Percentiles rank a stretch among this genome's conserved stretches.
Evolutionary conservation across 345 rosid genomes (phyloP).

Genomic region (Populus pruinosa): DNA sequence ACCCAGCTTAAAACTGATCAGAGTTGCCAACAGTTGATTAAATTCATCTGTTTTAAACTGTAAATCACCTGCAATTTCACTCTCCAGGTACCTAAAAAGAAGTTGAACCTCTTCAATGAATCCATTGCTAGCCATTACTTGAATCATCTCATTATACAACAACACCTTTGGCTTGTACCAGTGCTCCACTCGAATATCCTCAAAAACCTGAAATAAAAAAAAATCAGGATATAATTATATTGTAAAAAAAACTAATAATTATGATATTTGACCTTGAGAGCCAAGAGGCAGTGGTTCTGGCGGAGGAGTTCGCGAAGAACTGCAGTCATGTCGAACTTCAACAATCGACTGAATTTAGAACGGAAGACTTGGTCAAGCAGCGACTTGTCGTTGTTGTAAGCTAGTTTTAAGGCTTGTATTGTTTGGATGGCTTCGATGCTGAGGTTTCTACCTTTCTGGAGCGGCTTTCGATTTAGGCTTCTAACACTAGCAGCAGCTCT

Average conservation of each 20-base stretch:
- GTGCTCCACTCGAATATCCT: conserved; percentile 58
- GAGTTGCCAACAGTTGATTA: conserved; percentile 44
- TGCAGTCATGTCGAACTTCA: conserved; percentile 78
- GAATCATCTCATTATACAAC: conserved; percentile 52
- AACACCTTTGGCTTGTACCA: conserved; percentile 73
- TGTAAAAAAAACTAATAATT: not conserved
- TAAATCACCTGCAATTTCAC: conserved; percentile 34
- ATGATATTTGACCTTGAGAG: conserved; percentile 45
- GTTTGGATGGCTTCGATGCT: conserved; percentile 84
- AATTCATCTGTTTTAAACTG: conserved; percentile 52
- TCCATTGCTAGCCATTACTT: conserved; percentile 47
- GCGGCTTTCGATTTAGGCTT: conserved; percentile 51
- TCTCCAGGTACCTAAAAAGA: conserved; percentile 41
- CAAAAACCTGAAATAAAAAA: conserved; percentile 46
- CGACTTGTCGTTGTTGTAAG: conserved; percentile 12
- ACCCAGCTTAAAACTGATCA: conserved; percentile 38
- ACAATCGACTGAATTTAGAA: conserved; percentile 56
- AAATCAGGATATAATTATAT: not conserved
- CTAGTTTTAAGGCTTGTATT: conserved; percentile 72
- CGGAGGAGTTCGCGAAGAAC: conserved; percentile 79
- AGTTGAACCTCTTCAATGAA: conserved; percentile 42
- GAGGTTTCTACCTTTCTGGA: conserved; percentile 73
- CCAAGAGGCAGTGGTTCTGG: conserved; percentile 58
- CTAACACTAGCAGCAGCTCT: too few species aligned
- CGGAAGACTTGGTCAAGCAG: conserved; percentile 36